Base-by-base conservation (phyloP, 164 flowering plant species). In the Stephania yunnanensis region DNA sequence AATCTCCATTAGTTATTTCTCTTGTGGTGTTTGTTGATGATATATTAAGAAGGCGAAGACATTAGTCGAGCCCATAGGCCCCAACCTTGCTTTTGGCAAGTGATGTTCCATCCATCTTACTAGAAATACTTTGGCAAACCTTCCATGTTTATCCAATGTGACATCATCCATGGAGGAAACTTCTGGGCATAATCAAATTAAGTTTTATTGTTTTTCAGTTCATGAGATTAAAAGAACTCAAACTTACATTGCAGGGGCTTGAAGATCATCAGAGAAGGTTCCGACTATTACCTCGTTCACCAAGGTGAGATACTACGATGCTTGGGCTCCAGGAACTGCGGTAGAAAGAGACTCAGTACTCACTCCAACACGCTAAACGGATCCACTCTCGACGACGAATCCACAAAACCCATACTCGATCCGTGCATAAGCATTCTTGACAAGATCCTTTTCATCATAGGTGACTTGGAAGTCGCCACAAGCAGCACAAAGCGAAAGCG, bases 201-300 rank as follows among this genome's bases (percentile, higher is more conserved):
- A 58, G 13, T 13, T 58, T 13, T 58, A 13, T 19, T 58, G 63
- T 19, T 55, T 55, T 55, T 55, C 10, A 55, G 63, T 55, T 55
- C 63, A 6, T 10, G 63, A 55, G 63, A 55, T 55, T 55, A 3
- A 6, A 55, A 55, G 15, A 25, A 10, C 42, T 10, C 11, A 31
- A 29, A 29, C 71, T 48, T 20, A 20, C 65, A 67, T 65, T 79
- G 66, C 86, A 92, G 97, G 83, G 94, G 92, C 45, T 69, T 87
- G 81, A 92, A 88, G 85, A 87, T 92, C 52, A 86, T 88, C 64
- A 81, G 90, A 77, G 94, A 92, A 85, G 94, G 91, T 7, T 81
- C 74, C 17, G 88, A 90, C 61, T 90, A 87, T 77, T 90, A 83
- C 69, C 85, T 89, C 64, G 86, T 92, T 73, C 89, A 87, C 83